Evolutionary conservation across 2,329 filamentous ascomycete genomes (phyloP).

Genomic region (Colletotrichum liriopes): DNA sequence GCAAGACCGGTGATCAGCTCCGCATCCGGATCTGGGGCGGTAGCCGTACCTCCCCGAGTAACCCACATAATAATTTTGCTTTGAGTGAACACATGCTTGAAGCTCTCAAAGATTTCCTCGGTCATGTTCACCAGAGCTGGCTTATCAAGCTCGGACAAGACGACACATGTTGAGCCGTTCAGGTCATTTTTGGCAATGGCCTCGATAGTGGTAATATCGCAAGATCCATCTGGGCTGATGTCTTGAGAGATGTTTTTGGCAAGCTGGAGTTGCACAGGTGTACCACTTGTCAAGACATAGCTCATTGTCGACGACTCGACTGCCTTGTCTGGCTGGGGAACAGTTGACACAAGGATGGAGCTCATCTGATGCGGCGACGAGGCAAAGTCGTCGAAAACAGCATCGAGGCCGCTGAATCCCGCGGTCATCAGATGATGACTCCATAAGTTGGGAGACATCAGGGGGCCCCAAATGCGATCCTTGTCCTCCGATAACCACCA

Average conservation of each 20-base stretch:
- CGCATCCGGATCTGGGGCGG: conserved; percentile 39
- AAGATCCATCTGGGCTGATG: background rate
- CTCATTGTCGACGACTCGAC: background rate
- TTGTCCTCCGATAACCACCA: conserved; percentile 53
- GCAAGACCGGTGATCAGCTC: conserved; percentile 47
- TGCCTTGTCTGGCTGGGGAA: conserved; percentile 9
- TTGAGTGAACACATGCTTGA: conserved; percentile 46
- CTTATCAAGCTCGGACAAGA: conserved; percentile 45
- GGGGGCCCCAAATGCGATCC: conserved; percentile 46
- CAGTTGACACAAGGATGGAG: conserved; percentile 46
- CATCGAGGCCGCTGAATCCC: conserved; percentile 46
- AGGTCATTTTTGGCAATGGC: conserved; percentile 36
- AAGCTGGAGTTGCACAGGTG: conserved; percentile 6
- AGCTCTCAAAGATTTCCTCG: conserved; percentile 34
- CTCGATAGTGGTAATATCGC: background rate
- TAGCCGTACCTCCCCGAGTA: conserved; percentile 32
- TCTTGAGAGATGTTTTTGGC: conserved; percentile 9
- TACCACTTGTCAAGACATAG: conserved; percentile 19
- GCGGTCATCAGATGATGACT: conserved; percentile 38
- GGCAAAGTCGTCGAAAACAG: conserved; percentile 47
- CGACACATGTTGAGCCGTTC: conserved; percentile 43
- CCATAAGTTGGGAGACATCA: conserved; percentile 48
- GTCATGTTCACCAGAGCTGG: conserved; percentile 45
- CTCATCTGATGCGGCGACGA: conserved; percentile 39
- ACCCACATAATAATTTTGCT: conserved; percentile 41